Conservation (phyloP, 208 protist genomes). For the Endotrypanum monterogeii region DNA sequence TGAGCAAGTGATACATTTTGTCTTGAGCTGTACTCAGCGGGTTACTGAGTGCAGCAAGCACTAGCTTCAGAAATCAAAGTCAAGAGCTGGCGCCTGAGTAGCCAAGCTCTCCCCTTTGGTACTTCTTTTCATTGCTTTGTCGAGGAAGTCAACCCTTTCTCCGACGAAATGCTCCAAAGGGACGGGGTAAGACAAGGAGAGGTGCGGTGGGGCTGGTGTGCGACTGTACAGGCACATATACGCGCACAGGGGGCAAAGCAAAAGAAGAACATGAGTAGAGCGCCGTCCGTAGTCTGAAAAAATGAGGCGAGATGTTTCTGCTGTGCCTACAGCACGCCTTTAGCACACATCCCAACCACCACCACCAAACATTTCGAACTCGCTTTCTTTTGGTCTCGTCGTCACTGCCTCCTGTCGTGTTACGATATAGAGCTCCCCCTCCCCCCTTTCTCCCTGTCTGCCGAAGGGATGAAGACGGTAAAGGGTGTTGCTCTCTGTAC, state of each 20-base stretch:
- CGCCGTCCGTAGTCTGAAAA: not conserved
- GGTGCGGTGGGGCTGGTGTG: too few relatives aligned
- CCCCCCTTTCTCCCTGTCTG: too few relatives aligned
- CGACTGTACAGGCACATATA: not conserved
- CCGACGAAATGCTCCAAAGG: not conserved
- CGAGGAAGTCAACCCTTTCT: not conserved
- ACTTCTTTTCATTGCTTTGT: not conserved
- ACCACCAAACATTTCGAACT: not conserved
- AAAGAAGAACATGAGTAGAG: too few relatives aligned
- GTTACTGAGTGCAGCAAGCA: not conserved
- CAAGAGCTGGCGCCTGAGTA: not conserved
- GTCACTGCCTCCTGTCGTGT: too few relatives aligned
- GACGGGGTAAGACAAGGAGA: not conserved
- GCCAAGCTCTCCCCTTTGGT: not conserved
- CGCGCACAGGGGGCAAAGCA: not conserved
- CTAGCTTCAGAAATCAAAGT: not conserved
- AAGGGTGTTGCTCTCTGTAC: too few relatives aligned
- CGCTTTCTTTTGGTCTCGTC: not conserved
- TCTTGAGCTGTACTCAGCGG: not conserved
- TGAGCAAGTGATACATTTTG: not conserved
- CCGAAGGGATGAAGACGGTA: too few relatives aligned
- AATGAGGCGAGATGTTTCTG: not conserved
- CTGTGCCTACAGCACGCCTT: not conserved
- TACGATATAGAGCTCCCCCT: too few relatives aligned
- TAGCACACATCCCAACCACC: not conserved